Base-by-base conservation (phyloP, 345 rosid genomes). In the Syzygium grande region DNA sequence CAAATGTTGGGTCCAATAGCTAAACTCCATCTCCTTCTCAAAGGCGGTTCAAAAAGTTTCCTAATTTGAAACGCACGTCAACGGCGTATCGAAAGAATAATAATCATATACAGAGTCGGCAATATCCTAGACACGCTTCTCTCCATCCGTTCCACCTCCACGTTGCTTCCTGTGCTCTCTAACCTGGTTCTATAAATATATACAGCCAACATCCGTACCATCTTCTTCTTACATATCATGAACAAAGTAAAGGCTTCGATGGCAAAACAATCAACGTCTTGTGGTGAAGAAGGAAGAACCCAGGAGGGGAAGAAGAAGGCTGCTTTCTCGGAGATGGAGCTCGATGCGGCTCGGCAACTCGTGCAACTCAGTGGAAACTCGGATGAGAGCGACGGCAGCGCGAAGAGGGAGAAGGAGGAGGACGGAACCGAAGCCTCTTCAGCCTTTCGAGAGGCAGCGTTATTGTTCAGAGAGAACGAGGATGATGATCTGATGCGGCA, bases 331-430 rank as follows among this genome's bases (percentile, higher is more conserved):
- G 88, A 90, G 87, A 9, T 52, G 15, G 91, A 90, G 87, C 85
- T 90, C 19, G 89, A 88, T 27, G 91, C 55, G 21, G 91, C 91
- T 2, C 88, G 3, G 86, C 91, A 88, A 52, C 88, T 90, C 52
- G 7, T 90, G 41, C 90, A 88, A 51, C 88, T 90, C 73, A 84
- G 91, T 21, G 79, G 84, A 15, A 89, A 85, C 27, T 56, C 61
- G 7, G 61, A 86, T 1, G 58, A 51, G 77, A 80, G 11, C 1
- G 73, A 27, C 3, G 14, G 83, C 83, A 2, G 14, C 14, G 3
- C 7, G 15, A 73, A 38, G 83, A 73, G 38, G 21, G 79, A 84
- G 53, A 65, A 51, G 12, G 54, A 29, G 16, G 87, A 85, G 14
- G 87, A 86, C 15, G 56, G 53, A 84, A 22, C 84, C 19, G 88